Percentiles rank a stretch among this genome's conserved stretches.
These are phyloP conservation scores for Aspergillus uvarum DNA, from an alignment of 2,329 filamentous ascomycete species.

Conservation along the genomic window DNA sequence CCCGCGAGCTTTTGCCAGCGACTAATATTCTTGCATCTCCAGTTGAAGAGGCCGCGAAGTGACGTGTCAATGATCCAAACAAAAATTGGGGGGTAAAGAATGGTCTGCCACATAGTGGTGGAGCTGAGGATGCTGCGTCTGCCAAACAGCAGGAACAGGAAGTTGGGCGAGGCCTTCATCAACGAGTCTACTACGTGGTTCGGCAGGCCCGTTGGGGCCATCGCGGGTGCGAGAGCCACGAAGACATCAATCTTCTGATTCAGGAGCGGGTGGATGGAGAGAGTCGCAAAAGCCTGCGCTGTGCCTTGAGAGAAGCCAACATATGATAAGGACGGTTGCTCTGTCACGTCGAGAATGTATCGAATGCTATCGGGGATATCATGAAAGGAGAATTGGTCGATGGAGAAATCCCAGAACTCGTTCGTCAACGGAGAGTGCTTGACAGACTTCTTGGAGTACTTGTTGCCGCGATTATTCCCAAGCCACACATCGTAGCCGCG, in stretches of 20 bases:
- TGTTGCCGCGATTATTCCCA: constrained; percentile 97
- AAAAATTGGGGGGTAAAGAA: constrained; percentile 93
- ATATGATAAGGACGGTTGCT: constrained; percentile 83
- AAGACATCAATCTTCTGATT: constrained; percentile 95
- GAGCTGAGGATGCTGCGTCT: constrained; percentile 87
- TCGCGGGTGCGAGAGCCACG: constrained; percentile 90
- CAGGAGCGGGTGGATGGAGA: constrained; percentile 87
- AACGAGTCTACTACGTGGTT: constrained; percentile 91
- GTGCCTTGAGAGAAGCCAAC: constrained; percentile 97
- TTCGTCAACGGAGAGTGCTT: constrained; percentile 70
- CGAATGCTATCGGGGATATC: constrained; percentile 94
- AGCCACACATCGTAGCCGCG: constrained; percentile 96
- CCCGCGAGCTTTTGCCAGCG: constrained; percentile 87
- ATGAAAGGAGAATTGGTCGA: constrained; percentile 96
- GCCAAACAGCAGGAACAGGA: constrained; percentile 90
- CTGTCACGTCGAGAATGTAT: constrained; percentile 83
- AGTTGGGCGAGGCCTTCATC: constrained; percentile 87
- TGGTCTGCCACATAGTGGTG: constrained; percentile 94
- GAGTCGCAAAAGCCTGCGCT: constrained; percentile 89
- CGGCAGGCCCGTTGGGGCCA: constrained; percentile 88
- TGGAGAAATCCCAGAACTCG: constrained; percentile 95
- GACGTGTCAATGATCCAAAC: constrained; percentile 81
- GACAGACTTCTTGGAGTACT: constrained; percentile 95
- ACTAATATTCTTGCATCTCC: constrained; percentile 81
- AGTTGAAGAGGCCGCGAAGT: constrained; percentile 82